These are phyloP conservation scores for Osmozyma mogii DNA, from an alignment of 805 yeast species.

Conservation along the genomic window DNA sequence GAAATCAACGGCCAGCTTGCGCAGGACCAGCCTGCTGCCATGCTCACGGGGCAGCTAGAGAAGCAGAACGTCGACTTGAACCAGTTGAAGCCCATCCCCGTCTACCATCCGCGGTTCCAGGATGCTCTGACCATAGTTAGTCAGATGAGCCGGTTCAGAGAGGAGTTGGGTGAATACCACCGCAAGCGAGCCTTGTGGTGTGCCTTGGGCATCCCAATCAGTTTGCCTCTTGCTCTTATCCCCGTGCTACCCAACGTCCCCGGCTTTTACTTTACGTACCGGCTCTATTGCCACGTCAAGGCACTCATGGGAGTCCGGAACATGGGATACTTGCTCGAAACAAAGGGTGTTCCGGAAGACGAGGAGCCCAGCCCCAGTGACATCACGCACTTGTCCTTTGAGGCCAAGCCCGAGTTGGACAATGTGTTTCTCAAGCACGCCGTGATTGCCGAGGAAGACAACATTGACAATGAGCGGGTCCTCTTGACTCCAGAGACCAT, in stretches of 20 bases:
- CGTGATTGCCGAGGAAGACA: slow-evolving; percentile 1
- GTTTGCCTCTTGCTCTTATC: slow-evolving; percentile 69
- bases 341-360: slow-evolving; percentile 11
- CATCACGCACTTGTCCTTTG: slow-evolving; percentile 10
- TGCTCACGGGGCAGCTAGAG: slow-evolving; percentile 21
- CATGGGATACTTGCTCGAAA: slow-evolving; percentile 46
- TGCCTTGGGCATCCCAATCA: slow-evolving; percentile 60
- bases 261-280: slow-evolving; percentile 74
- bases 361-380: slow-evolving; percentile 5
- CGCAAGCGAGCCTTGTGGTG: slow-evolving; percentile 45
- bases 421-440: slow-evolving; percentile 5
- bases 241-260: slow-evolving; percentile 93
- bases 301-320: slow-evolving; percentile 72
- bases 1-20: slow-evolving; percentile 28
- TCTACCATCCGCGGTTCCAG: slow-evolving; percentile 32
- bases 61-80: slow-evolving; percentile 17
- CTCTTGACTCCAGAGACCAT: slow-evolving; percentile 40
- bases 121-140: slow-evolving; percentile 20
- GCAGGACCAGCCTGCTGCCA: slow-evolving; percentile 1
- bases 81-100: slow-evolving; percentile 32
- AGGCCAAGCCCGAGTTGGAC: slow-evolving; percentile 10
- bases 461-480: slow-evolving; percentile 23
- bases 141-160: slow-evolving; percentile 38
- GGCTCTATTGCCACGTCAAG: slow-evolving; percentile 78
- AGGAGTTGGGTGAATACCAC: slow-evolving; percentile 44